Evolutionary conservation across 2,329 filamentous ascomycete species (phyloP).

Genomic region (Scolecobasidium constrictum): DNA sequence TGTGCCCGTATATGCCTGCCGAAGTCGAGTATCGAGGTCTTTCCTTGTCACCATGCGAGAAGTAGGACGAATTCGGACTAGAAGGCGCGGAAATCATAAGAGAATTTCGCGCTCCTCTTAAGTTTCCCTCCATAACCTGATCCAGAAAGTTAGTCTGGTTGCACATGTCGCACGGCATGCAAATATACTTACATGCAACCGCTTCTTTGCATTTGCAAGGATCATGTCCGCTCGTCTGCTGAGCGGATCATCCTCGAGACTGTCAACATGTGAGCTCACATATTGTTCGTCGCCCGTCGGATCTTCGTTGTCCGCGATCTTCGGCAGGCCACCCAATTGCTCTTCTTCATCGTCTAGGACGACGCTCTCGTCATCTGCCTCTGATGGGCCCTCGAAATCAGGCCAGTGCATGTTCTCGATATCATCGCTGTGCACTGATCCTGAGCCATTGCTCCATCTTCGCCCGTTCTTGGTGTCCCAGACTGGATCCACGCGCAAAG

Average conservation of each 20-base stretch:
- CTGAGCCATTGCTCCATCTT: conserved; percentile 13
- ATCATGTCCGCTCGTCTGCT: conserved; percentile 82
- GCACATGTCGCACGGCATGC: background rate
- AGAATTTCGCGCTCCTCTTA: conserved; percentile 65
- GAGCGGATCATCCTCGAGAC: conserved; percentile 48
- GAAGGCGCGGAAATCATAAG: conserved; percentile 42
- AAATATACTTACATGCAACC: conserved; percentile 59
- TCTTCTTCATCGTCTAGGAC: conserved; percentile 19
- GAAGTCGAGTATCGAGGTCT: conserved; percentile 1
- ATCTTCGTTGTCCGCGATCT: conserved; percentile 14
- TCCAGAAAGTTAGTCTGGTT: conserved; percentile 16
- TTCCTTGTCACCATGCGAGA: background rate
- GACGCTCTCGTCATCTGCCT: conserved; percentile 6
- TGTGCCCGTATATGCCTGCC: conserved; percentile 2
- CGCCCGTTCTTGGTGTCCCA: background rate
- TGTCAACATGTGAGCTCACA: conserved; percentile 16
- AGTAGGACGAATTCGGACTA: conserved; percentile 29
- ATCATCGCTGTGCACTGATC: conserved; percentile 33
- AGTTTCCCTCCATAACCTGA: conserved; percentile 88
- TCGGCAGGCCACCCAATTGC: conserved; percentile 18
- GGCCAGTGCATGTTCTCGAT: conserved; percentile 29
- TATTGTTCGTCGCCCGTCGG: conserved; percentile 5
- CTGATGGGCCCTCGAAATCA: conserved; percentile 19
- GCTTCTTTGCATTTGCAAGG: conserved; percentile 81
- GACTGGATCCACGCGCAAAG: background rate